Evolutionary conservation across 2,329 filamentous ascomycete species (phyloP), one percentile per base, ranked within the genome.

Genomic region (Fusarium napiforme): DNA sequence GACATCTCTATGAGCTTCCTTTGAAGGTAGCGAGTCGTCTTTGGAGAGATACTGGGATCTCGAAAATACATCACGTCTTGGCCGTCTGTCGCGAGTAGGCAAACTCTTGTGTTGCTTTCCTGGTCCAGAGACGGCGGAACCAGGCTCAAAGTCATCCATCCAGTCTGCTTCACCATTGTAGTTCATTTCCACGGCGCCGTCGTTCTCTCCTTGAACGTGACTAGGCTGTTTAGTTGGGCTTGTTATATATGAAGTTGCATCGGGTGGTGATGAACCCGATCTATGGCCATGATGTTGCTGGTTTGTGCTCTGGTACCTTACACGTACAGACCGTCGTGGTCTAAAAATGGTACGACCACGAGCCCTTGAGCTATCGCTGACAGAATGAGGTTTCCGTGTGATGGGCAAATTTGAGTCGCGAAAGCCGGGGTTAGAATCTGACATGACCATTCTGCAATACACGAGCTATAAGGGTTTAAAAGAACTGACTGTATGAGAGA

Each of bases 391-490:
- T 42, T 64, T 64, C 32, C 60, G 60, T 57, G 55, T 73, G 46
- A 49, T 70, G 21, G 68, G 67, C 46, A 72, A 65, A n/a, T 69
- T 63, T 61, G 64, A 64, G 64, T 74, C 49, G 64, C 69, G 65
- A 64, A 72, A 69, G 60, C 78, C 75, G 28, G 74, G 65, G 47
- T 79, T 79, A 71, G 79, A 78, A 76, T 78, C 73, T 72, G 77
- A 58, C 36, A 72, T 62, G 72, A 72, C 72, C 81, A 83, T 83
- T 50, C 42, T 76, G 64, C 10, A 53, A 60, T 30, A 14, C 60
- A 56, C 46, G 62, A 60, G n/a, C 53, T 32, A 62, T 59, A 61
- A 26, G 23, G 52, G 74, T 68, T 74, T 65, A 65, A 71, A 72
- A 60, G 69, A 58, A 45, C 64, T 78, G 77, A 74, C 65, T 76